A percentile compares a stretch with the other conserved stretches of the same genome.
Evolutionary conservation across 2,329 filamentous ascomycete species (phyloP).

Genomic region (Daldinia eschscholtzii): DNA sequence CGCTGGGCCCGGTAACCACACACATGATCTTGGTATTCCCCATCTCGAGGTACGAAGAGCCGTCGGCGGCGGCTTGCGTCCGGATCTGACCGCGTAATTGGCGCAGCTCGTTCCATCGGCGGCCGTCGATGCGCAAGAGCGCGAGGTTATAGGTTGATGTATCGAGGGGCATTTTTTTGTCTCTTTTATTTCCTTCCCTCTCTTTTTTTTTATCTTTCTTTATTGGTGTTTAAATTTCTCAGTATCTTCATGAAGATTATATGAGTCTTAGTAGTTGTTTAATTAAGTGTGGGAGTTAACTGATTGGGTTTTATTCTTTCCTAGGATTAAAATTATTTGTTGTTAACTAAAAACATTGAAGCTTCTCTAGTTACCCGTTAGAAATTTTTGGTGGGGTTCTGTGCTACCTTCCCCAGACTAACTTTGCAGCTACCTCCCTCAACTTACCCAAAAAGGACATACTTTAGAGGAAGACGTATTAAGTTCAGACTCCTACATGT

Average conservation of each 20-base stretch:
- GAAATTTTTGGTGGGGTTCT: constrained; percentile 41
- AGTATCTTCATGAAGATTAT: background rate
- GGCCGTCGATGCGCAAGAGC: constrained; percentile 83
- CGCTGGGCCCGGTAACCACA: constrained; percentile 86
- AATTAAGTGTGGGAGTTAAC: background rate
- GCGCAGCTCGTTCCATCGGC: constrained; percentile 97
- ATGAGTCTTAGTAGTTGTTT: no score
- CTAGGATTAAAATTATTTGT: background rate
- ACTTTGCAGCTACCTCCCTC: constrained; percentile 7
- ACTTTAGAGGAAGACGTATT: background rate
- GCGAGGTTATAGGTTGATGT: constrained; percentile 92
- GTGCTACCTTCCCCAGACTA: constrained; percentile 19
- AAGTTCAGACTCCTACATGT: background rate
- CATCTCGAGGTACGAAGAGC: constrained; percentile 94
- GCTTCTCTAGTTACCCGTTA: constrained; percentile 16
- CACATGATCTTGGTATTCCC: constrained; percentile 98
- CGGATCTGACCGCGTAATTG: constrained; percentile 89
- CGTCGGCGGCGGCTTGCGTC: constrained; percentile 92
- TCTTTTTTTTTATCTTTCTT: background rate
- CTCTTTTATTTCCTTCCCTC: background rate
- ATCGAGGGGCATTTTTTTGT: constrained; percentile 83
- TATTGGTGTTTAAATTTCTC: background rate
- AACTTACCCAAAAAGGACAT: constrained; percentile 22
- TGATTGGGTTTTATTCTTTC: background rate
- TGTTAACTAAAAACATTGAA: background rate